Base-by-base conservation (phyloP, 179 eudicot genomes). In the Drosera spatulata region DNA sequence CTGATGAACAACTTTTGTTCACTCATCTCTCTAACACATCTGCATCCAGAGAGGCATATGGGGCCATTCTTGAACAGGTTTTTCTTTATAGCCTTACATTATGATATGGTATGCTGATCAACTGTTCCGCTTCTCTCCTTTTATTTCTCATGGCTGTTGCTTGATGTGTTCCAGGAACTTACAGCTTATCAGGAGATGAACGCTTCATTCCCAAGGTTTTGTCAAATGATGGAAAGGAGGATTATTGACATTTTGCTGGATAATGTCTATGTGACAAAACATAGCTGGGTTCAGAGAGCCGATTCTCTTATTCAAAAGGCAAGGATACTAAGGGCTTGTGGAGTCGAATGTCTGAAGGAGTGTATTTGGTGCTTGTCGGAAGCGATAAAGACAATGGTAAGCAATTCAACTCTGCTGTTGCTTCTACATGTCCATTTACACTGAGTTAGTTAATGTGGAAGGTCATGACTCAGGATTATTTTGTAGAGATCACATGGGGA, bases 1-100 rank as follows among this genome's bases (percentile, higher is more conserved):
- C 59, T 50, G 69, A 55, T 59, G 77, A 75, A 55, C 69, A 63
- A 59, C 75, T 75, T 46, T 73, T 91, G 64, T 77, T 78, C 64
- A 62, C 78, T 38, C 68, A 56, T 75, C 81, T 75, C 47, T 56
- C 46, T 46, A 40, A 72, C 54, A 50, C 65, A 38, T 54, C 40
- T 62, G 62, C 73, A 69, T 80, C 91, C 56, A 69, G 50, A 65
- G 75, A 73, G 62, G 59, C 75, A 8, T 66, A 81, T 62, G 82
- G 82, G 22, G 66, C 65, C 49, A 61, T 93, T 40, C 65, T 86
- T 64, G 97, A 89, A 68, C 91, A 89, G 99, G 99, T 93, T 72
- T 60, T 68, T 41, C 43, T 15, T 50, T 52, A 47, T 47, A 39
- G n/a, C 58, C 39, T 43, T 49, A 57, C 41, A 39, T 9, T 48